phyloP scores from a whole-genome alignment of 2,329 filamentous ascomycete genomes.

The Lasiodiplodia sp. region DNA sequence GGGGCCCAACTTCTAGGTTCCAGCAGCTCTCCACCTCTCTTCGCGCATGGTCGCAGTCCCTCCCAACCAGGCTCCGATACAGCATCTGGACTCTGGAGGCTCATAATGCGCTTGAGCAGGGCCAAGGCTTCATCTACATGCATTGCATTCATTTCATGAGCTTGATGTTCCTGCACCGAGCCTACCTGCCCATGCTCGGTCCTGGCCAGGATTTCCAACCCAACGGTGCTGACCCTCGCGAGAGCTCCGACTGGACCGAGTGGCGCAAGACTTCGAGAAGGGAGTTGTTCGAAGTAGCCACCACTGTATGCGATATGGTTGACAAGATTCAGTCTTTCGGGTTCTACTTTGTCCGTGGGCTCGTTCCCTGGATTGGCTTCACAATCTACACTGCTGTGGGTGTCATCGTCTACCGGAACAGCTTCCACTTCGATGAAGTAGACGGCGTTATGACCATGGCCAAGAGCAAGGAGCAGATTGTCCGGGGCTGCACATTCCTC shows the following conservation, averaged over 20 bases:
- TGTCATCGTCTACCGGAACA: constrained; percentile 50
- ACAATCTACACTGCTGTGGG: constrained; percentile 52
- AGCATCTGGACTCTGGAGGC: constrained; percentile 49
- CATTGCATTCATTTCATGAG: constrained; percentile 53
- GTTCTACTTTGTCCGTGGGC: constrained; percentile 48
- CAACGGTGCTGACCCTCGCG: constrained; percentile 1
- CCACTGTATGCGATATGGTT: constrained; percentile 49
- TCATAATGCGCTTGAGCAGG: constrained; percentile 52
- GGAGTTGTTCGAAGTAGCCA: constrained; percentile 47
- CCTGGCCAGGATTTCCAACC: constrained; percentile 38
- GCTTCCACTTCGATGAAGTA: constrained; percentile 44
- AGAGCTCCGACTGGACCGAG: constrained; percentile 39
- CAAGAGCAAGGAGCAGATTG: constrained; percentile 43
- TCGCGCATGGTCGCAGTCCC: constrained; percentile 44
- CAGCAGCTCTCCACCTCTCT: constrained; percentile 46
- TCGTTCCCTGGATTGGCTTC: constrained; percentile 53
- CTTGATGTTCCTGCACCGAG: constrained; percentile 51
- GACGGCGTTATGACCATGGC: constrained; percentile 40
- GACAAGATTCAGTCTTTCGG: constrained; percentile 52
- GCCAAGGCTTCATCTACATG: constrained; percentile 52
- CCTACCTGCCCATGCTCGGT: constrained; percentile 49
- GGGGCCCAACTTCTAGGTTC: constrained; percentile 46
- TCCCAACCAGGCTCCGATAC: constrained; percentile 47
- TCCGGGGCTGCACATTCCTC: constrained; percentile 47
- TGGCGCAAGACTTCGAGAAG: constrained; percentile 48